Base-by-base conservation (phyloP, 2,329 filamentous ascomycete genomes). In the Talaromyces piceae region DNA sequence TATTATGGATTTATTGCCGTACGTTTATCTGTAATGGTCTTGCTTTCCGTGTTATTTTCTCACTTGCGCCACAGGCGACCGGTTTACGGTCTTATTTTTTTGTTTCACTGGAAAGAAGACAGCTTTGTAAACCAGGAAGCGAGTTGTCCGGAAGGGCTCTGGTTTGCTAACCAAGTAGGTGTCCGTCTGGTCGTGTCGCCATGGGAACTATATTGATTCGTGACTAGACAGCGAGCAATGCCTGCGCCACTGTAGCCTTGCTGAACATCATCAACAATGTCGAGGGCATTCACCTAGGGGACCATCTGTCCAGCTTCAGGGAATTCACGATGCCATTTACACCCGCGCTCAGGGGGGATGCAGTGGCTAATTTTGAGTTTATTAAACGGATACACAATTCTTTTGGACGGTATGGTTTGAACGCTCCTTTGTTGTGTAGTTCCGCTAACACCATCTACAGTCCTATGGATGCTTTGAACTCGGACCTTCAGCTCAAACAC, bases 191-290 rank as follows among this genome's bases (percentile, higher is more conserved):
- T 60, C 22, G 22, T 31, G 6, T 23, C 16, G 25, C 2, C 27
- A 7, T 31, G n/a, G 23, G 41, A 13, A 13, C 12, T 20, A 6
- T 20, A 55, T 57, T 11, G 60, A 41, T 20, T 27, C n/a, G n/a
- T 31, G 13, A n/a, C 16, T 20, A 91, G 84, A 89, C 87, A 1
- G 85, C 83, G 0, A 78, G 81, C 50, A 95, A 95, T 67, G 86
- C 89, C 23, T 98, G 93, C 69, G 93, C 89, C 18, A 93, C 88
- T n/a, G 82, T 96, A 43, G 90, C 93, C 3, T 76, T 97, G 58
- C 78, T 96, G 59, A 97, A 97, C 61, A 95, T 96, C 54, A 74
- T 95, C 63, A 94, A 95, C 80, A 97, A 97, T 63, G 77, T 83
- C 22, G 73, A 80, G 0, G 75, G 73, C 0, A 68, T 89, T 3